A percentile compares a stretch with the other conserved stretches of the same genome.
These are phyloP conservation scores for Lolium perenne DNA, from an alignment of 176 grass and related monocot species.

Conservation along the genomic window DNA sequence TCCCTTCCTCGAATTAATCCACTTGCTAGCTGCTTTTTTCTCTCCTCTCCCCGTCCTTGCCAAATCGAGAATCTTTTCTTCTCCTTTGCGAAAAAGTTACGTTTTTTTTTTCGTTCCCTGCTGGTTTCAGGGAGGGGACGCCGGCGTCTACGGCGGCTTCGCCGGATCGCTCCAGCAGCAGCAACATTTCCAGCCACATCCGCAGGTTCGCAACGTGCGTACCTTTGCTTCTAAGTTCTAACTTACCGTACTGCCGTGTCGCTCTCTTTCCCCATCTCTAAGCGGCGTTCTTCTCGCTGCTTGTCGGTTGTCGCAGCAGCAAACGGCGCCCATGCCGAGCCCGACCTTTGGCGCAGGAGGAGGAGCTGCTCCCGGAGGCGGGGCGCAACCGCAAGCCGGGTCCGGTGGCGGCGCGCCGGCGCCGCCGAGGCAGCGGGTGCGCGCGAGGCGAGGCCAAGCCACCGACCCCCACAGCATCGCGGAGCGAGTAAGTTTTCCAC, in stretches of 20 bases:
- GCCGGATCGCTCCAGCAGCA: constrained; percentile 58
- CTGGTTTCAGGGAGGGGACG: constrained; percentile 56
- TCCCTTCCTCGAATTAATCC: constrained; percentile 35
- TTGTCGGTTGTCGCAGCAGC: constrained; percentile 52
- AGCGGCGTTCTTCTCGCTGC: neutral
- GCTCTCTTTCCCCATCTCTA: neutral
- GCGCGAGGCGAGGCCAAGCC: constrained; percentile 79
- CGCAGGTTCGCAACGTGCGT: constrained; percentile 49
- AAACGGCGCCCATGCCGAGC: constrained; percentile 44
- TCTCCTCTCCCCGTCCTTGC: neutral
- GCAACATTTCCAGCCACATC: constrained; percentile 65
- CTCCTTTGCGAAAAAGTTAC: neutral
- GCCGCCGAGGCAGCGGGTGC: constrained; percentile 68
- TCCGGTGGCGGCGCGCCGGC: constrained; percentile 42
- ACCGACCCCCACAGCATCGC: constrained; percentile 96
- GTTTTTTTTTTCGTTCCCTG: constrained; percentile 34
- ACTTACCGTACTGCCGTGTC: neutral
- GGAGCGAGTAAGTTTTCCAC: constrained; percentile 65
- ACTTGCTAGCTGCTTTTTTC: constrained; percentile 27
- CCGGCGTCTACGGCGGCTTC: constrained; percentile 59
- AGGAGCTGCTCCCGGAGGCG: constrained; percentile 26
- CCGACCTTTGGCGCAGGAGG: constrained; percentile 53
- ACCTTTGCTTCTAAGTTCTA: neutral
- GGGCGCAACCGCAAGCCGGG: constrained; percentile 32
- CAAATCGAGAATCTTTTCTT: constrained; percentile 42